A percentile compares a stretch with the other conserved stretches of the same genome.
Conservation (phyloP, 2,329 filamentous ascomycete genomes). For the Microcyclospora tardicrescens region DNA sequence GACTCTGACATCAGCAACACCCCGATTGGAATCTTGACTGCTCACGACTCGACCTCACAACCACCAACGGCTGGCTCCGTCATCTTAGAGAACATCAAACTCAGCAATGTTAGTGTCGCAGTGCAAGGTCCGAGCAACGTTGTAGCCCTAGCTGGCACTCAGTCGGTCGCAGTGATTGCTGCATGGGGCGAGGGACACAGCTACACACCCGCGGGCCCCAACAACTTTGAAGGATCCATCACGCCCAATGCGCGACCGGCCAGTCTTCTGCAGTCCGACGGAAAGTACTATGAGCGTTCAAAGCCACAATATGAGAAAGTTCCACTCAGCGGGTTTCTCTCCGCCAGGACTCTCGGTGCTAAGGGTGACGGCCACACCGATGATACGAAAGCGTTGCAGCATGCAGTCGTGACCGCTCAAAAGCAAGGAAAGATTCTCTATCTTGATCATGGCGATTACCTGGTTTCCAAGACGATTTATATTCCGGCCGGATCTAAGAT, state of each 20-base stretch:
- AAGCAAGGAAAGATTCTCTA: constrained; percentile 46
- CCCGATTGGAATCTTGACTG: constrained; percentile 37
- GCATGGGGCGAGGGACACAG: constrained; percentile 33
- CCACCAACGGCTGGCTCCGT: constrained; percentile 36
- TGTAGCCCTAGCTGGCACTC: constrained; percentile 24
- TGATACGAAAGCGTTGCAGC: constrained; percentile 47
- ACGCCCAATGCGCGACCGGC: constrained; percentile 31
- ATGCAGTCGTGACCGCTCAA: constrained; percentile 40
- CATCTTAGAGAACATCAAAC: constrained; percentile 42
- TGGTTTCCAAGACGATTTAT: constrained; percentile 53
- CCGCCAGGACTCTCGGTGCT: constrained; percentile 28
- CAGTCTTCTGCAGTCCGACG: constrained; percentile 28
- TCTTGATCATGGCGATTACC: constrained; percentile 63
- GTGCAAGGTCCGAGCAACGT: constrained; percentile 27
- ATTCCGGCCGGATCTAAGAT: constrained; percentile 48
- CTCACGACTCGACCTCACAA: constrained; percentile 29
- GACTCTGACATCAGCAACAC: constrained; percentile 42
- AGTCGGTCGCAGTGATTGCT: constrained; percentile 24
- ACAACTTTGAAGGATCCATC: constrained; percentile 31
- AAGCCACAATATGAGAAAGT: constrained; percentile 42
- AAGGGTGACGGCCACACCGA: constrained; percentile 45
- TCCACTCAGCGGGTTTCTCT: constrained; percentile 28
- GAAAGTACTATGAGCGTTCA: constrained; percentile 37
- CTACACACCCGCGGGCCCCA: constrained; percentile 33
- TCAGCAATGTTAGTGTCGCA: constrained; percentile 37